Evolutionary conservation across 2,329 filamentous ascomycete genomes (phyloP).

Genomic region (Calonectria pseudoturangicola): DNA sequence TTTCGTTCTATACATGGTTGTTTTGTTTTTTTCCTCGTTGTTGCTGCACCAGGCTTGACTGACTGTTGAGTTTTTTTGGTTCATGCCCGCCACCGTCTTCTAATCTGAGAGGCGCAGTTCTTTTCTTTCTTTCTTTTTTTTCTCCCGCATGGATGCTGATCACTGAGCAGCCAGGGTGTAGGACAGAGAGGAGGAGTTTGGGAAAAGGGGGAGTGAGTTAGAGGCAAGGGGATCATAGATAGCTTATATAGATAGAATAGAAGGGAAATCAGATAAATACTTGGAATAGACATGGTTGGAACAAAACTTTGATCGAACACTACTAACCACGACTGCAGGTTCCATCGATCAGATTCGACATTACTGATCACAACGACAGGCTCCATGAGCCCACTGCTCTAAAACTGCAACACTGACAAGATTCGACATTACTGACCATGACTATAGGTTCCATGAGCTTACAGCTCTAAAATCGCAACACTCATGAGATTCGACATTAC

Average conservation of each 20-base stretch:
- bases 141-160: neutral
- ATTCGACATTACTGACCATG: too few species aligned
- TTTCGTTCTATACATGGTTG: neutral
- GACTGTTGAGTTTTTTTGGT: neutral
- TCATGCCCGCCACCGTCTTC: neutral
- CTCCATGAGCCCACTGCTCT: too few species aligned
- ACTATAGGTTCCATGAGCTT: too few species aligned
- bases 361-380: too few species aligned
- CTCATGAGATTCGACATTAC: too few species aligned
- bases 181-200: neutral
- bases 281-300: slow-evolving; percentile 1
- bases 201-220: neutral
- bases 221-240: neutral
- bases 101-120: neutral
- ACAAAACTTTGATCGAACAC: neutral
- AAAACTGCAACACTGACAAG: too few species aligned
- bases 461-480: too few species aligned
- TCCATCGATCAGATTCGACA: too few species aligned
- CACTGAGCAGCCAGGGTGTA: neutral
- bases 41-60: neutral
- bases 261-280: neutral
- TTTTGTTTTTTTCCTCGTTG: neutral
- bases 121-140: neutral
- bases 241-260: slow-evolving; percentile 14
- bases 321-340: too few species aligned